These are phyloP conservation scores for Erigeron canadensis DNA, from an alignment of 129 eudicot genomes.

Conservation along the genomic window DNA sequence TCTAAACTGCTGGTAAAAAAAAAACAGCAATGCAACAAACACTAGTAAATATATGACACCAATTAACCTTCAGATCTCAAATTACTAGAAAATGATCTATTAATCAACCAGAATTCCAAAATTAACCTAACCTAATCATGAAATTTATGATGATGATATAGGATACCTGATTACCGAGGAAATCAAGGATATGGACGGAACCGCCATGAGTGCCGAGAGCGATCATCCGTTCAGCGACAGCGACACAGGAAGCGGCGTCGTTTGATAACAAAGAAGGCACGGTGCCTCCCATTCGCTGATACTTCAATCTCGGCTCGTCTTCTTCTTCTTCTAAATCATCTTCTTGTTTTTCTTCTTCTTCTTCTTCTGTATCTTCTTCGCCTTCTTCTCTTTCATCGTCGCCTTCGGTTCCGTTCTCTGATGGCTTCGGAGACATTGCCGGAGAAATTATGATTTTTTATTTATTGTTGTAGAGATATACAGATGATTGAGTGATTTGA, in stretches of 20 bases:
- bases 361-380: slow-evolving; percentile 58
- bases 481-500: no score
- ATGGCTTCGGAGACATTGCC: slow-evolving; percentile 54
- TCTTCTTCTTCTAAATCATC: slow-evolving; percentile 62
- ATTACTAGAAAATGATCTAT: no score
- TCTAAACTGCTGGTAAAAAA: not conserved
- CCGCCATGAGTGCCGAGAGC: slow-evolving; percentile 93
- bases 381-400: slow-evolving; percentile 71
- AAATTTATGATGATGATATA: not conserved
- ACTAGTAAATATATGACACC: not conserved
- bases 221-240: slow-evolving; percentile 95
- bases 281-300: slow-evolving; percentile 95
- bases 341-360: slow-evolving; percentile 26
- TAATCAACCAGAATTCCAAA: not conserved
- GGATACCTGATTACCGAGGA: slow-evolving; percentile 85
- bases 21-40: slow-evolving; percentile 6
- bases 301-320: slow-evolving; percentile 90
- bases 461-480: no score
- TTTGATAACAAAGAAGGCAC: slow-evolving; percentile 64
- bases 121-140: no score
- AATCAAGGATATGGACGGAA: slow-evolving; percentile 86
- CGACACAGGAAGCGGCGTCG: slow-evolving; percentile 91
- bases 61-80: slow-evolving; percentile 27
- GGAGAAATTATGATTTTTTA: no score
- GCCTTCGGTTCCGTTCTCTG: slow-evolving; percentile 83